Base-by-base conservation (phyloP, 805 yeast genomes). In the Metschnikowia koreensis region DNA sequence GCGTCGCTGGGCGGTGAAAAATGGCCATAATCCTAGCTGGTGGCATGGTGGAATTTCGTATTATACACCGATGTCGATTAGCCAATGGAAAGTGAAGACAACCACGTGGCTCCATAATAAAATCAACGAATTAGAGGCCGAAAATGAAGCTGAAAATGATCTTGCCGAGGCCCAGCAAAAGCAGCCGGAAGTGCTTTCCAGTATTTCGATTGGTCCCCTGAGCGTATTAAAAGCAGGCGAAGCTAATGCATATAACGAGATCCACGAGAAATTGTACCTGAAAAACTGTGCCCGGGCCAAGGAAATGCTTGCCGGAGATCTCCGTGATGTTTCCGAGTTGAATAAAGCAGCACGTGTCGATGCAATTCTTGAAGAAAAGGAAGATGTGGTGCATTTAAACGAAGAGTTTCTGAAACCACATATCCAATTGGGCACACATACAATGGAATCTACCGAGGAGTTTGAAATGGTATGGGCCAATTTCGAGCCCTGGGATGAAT, bases 21-120 rank as follows among this genome's bases (percentile, higher is more conserved):
- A 71, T 43, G 83, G 87, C 6, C 71, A 73, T 50, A 69, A 68
- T 34, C 77, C 80, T 2, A 76, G 77, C 42, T 71, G 75, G 66
- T 86, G 91, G 91, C 83, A 79, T 64, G 92, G 92, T 0, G 89
- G 89, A 5, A 66, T 73, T 54, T 76, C 77, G 38, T 79, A 76
- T 63, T 75, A 70, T 50, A 71, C 67, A 41, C 87, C 90, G 3
- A 79, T 84, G 82, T 56, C 62, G 49, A 58, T 70, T 55, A 58
- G 67, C 44, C 65, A 69, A 6, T 75, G 77, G 71, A 60, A 64
- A 16, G 52, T 57, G 43, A 57, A 74, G 46, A 62, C 65, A 10
- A 58, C 57, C 13, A 37, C 42, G 26, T 56, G 58, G 61, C 39
- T 60, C 34, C 31, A 38, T 38, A 62, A 56, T 53, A 50, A 56